A percentile compares a stretch with the other conserved stretches of the same genome.
These are phyloP conservation scores for Epicoccum sorghinum DNA, from an alignment of 2,329 filamentous ascomycete species.

Conservation along the genomic window DNA sequence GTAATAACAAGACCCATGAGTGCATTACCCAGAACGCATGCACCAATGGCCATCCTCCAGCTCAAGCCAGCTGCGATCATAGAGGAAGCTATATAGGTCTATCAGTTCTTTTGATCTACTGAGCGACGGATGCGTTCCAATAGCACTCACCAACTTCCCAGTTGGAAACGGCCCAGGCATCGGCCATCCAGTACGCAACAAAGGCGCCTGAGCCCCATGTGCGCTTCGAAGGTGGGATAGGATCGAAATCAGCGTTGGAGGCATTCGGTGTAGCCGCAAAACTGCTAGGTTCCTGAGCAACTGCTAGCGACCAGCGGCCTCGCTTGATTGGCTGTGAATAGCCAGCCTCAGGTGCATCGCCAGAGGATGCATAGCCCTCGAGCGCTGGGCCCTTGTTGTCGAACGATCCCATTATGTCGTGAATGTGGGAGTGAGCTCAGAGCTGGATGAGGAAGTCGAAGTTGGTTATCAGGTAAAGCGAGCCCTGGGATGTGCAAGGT, in stretches of 20 bases:
- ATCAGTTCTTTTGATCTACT: neutral
- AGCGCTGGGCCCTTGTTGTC: conserved; percentile 12
- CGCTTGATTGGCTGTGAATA: conserved; percentile 24
- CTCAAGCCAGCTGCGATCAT: conserved; percentile 35
- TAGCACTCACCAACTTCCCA: conserved; percentile 44
- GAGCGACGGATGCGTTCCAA: too few species aligned
- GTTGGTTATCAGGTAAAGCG: neutral
- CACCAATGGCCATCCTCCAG: conserved; percentile 42
- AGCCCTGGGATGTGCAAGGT: neutral
- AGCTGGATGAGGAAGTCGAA: too few species aligned
- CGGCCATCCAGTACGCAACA: conserved; percentile 50
- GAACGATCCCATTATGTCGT: conserved; percentile 8
- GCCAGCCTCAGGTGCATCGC: conserved; percentile 28
- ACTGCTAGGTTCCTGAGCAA: conserved; percentile 44
- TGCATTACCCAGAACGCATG: conserved; percentile 41
- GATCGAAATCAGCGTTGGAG: conserved; percentile 49
- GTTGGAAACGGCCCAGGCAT: conserved; percentile 49
- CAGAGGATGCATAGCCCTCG: conserved; percentile 22
- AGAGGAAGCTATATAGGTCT: conserved; percentile 25
- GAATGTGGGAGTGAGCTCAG: too few species aligned
- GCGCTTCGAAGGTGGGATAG: conserved; percentile 47
- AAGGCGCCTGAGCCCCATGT: conserved; percentile 45
- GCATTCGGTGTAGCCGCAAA: conserved; percentile 42
- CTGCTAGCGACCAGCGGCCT: conserved; percentile 36
- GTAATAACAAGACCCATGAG: conserved; percentile 38